Percentiles rank a stretch among this genome's conserved stretches.
These are phyloP conservation scores for Sicyos baderoa DNA, from an alignment of 306 rosid genomes.

Conservation along the genomic window DNA sequence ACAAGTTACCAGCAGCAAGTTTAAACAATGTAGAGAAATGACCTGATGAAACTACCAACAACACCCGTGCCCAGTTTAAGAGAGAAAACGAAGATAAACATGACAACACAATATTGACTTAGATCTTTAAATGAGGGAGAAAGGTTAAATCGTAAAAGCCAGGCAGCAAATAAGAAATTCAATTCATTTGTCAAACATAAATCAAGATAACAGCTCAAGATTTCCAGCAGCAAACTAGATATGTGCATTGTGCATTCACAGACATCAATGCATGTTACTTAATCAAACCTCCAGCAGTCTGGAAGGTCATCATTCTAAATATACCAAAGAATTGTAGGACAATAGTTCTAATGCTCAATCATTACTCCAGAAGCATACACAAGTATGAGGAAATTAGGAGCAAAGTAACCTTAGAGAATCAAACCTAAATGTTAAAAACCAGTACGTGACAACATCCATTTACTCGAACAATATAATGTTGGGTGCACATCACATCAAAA, in stretches of 20 bases:
- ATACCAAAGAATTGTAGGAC: neutral
- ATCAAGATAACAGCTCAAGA: constrained; percentile 6
- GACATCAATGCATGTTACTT: neutral
- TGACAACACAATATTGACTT: neutral
- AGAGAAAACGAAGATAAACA: neutral
- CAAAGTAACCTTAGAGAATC: neutral
- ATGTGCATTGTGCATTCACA: neutral
- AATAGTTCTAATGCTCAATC: neutral
- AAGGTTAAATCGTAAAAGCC: constrained; percentile 10
- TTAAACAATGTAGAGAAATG: neutral
- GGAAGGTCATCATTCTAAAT: neutral
- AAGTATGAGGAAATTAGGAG: neutral
- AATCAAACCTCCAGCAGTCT: constrained; percentile 15
- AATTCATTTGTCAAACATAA: too few relatives aligned
- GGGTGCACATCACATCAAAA: neutral
- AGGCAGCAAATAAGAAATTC: too few relatives aligned
- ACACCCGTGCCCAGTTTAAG: too few relatives aligned
- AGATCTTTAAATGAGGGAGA: neutral
- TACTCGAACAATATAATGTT: neutral
- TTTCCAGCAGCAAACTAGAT: neutral
- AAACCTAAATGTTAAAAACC: neutral
- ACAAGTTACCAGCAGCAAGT: neutral
- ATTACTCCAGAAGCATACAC: constrained; percentile 2
- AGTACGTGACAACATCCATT: neutral
- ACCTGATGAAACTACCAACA: too few relatives aligned